Conservation (phyloP, 345 rosid genomes). For the Hibiscus mutabilis region DNA sequence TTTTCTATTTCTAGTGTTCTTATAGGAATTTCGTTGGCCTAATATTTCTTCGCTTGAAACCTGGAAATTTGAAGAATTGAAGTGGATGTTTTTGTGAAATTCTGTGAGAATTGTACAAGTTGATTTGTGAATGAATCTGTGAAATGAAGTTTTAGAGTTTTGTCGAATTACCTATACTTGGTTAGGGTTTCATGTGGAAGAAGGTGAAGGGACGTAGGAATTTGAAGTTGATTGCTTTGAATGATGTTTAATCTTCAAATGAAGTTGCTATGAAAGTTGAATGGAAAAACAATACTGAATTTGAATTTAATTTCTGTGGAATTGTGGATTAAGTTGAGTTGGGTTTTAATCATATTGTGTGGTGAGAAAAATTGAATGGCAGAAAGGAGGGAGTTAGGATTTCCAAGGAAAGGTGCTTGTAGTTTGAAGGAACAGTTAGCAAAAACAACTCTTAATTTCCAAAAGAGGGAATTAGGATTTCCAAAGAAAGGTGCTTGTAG, state of each 20-base stretch:
- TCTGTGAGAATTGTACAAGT: neutral
- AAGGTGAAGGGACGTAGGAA: neutral
- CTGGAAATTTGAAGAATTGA: neutral
- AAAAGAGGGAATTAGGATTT: constrained; percentile 47
- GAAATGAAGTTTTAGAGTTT: neutral
- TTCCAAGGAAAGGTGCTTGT: constrained; percentile 33
- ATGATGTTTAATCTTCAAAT: neutral
- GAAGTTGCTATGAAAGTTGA: neutral
- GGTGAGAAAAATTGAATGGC: constrained; percentile 45
- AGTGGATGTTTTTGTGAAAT: neutral
- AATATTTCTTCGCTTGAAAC: neutral
- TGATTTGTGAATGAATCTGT: neutral
- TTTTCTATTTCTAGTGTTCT: neutral
- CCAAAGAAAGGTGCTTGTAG: constrained; percentile 36
- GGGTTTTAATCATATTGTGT: constrained; percentile 17
- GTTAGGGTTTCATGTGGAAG: neutral
- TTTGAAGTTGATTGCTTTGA: neutral
- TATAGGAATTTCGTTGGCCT: neutral
- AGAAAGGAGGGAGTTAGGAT: constrained; percentile 48
- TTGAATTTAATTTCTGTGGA: constrained; percentile 1
- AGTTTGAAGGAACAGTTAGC: constrained; percentile 66
- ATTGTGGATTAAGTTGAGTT: neutral
- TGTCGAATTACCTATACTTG: neutral
- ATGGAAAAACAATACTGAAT: neutral
- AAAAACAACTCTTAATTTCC: constrained; percentile 21